Conservation (phyloP, 148 eudicot genomes). For the Simmondsia chinensis region DNA sequence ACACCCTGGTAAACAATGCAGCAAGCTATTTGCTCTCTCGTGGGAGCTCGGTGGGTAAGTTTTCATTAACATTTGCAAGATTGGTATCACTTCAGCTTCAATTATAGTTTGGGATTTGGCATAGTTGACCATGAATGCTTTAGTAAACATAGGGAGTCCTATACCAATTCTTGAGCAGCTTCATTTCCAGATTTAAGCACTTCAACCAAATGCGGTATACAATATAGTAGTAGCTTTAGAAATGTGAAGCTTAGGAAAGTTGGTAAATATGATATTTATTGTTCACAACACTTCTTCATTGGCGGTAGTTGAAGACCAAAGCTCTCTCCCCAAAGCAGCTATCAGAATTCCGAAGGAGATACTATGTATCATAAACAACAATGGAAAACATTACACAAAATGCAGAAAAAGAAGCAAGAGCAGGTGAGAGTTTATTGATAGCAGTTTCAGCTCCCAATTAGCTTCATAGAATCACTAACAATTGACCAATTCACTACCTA, state of each 20-base stretch:
- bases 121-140: conserved; percentile 71
- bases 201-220: conserved; percentile 69
- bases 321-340: conserved; percentile 80
- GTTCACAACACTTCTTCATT: conserved; percentile 71
- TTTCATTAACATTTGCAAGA: conserved; percentile 66
- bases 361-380: neutral
- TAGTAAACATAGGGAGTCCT: conserved; percentile 56
- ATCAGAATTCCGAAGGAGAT: conserved; percentile 5
- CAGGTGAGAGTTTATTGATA: too few species aligned
- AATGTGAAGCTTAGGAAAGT: conserved; percentile 60
- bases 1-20: conserved; percentile 78
- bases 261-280: conserved; percentile 50
- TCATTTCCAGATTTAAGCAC: conserved; percentile 71
- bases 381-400: neutral
- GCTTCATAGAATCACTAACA: too few species aligned
- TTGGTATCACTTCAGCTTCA: conserved; percentile 80
- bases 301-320: conserved; percentile 50
- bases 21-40: conserved; percentile 64
- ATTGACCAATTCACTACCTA: too few species aligned
- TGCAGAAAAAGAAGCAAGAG: neutral
- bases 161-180: conserved; percentile 59
- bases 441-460: too few species aligned
- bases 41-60: conserved; percentile 75
- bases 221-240: conserved; percentile 79
- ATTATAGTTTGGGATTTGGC: conserved; percentile 68